phyloP scores from a whole-genome alignment of 306 rosid genomes.

The Vigna angularis region DNA sequence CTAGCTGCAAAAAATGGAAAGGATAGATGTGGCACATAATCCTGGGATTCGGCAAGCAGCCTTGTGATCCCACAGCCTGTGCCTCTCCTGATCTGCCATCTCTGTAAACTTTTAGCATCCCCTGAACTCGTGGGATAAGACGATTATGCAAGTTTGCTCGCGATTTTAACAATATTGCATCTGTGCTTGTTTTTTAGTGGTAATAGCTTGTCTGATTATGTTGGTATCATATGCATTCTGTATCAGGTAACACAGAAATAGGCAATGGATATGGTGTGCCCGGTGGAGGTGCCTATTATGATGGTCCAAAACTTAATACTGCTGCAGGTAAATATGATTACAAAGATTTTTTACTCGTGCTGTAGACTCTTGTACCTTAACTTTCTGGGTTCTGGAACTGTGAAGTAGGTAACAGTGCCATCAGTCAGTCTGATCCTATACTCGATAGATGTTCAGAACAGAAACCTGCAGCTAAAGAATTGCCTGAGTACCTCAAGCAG shows the following conservation, averaged over 20 bases:
- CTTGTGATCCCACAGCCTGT: too few species aligned
- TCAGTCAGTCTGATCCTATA: slow-evolving; percentile 44
- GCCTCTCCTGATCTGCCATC: too few species aligned
- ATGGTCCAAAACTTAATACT: slow-evolving; percentile 50
- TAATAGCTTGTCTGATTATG: slow-evolving; percentile 18
- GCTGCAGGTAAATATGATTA: slow-evolving; percentile 48
- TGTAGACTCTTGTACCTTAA: slow-evolving; percentile 19
- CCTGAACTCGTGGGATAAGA: too few species aligned
- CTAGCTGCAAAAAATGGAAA: too few species aligned
- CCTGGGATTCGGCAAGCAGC: too few species aligned
- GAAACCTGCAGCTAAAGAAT: slow-evolving; percentile 63
- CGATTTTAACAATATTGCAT: background rate
- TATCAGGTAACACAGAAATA: slow-evolving; percentile 84
- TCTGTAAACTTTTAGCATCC: too few species aligned
- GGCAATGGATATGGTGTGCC: slow-evolving; percentile 99
- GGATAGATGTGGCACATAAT: too few species aligned
- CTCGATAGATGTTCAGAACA: slow-evolving; percentile 52
- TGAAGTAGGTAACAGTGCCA: slow-evolving; percentile 53
- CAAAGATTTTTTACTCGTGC: slow-evolving; percentile 32
- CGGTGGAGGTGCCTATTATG: slow-evolving; percentile 88
- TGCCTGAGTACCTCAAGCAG: slow-evolving; percentile 90
- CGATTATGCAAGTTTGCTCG: too few species aligned
- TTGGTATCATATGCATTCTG: slow-evolving; percentile 32
- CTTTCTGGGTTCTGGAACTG: slow-evolving; percentile 51
- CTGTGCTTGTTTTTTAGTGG: slow-evolving; percentile 18